Evolutionary conservation across 306 rosid genomes (phyloP).

Genomic region (Quercus agrifolia): DNA sequence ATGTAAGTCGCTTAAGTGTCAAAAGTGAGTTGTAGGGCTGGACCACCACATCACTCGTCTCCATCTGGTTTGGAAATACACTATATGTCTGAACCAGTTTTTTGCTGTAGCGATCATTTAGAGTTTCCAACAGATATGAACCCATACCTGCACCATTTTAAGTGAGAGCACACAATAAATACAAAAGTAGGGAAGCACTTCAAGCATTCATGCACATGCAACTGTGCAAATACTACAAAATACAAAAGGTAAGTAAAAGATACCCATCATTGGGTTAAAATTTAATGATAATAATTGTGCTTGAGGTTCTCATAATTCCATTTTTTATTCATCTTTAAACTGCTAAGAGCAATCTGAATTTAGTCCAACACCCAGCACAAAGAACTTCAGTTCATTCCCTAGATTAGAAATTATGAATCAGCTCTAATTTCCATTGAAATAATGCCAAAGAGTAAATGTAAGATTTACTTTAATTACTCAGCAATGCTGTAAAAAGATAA

Average conservation of each 20-base stretch:
- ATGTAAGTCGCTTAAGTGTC: slow-evolving; percentile 89
- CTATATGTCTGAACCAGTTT: slow-evolving; percentile 97
- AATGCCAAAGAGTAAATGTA: neutral
- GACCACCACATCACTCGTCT: slow-evolving; percentile 98
- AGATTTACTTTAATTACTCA: neutral
- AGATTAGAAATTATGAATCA: slow-evolving; percentile 1
- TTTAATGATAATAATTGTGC: neutral
- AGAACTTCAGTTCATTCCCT: neutral
- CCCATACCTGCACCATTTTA: slow-evolving; percentile 73
- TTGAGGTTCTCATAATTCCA: neutral
- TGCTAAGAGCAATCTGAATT: neutral
- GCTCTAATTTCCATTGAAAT: neutral
- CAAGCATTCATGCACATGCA: slow-evolving; percentile 12
- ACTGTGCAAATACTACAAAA: slow-evolving; percentile 2
- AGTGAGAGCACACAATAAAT: slow-evolving; percentile 3
- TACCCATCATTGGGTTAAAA: neutral
- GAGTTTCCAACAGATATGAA: slow-evolving; percentile 89
- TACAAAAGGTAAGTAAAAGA: slow-evolving; percentile 5
- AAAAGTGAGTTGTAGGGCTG: slow-evolving; percentile 98
- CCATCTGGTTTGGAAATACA: slow-evolving; percentile 99
- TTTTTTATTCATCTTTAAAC: neutral
- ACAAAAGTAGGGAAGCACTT: slow-evolving; percentile 8
- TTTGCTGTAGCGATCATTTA: slow-evolving; percentile 98
- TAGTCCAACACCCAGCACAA: neutral
- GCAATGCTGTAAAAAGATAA: neutral